Base-by-base conservation (phyloP, 345 rosid genomes). In the Arabis alpina region DNA sequence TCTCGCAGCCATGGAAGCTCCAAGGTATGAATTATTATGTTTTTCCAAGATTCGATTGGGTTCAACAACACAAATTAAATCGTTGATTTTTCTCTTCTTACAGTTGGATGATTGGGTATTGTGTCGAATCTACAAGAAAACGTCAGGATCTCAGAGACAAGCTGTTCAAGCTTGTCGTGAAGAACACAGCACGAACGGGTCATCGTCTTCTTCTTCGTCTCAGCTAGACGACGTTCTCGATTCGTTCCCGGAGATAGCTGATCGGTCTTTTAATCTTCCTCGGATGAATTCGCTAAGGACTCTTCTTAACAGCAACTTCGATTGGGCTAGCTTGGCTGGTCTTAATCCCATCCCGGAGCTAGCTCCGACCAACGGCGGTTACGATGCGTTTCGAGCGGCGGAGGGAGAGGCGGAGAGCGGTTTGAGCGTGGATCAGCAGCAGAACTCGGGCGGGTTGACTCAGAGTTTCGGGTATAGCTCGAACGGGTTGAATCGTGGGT, bases 81-180 rank as follows among this genome's bases (percentile, higher is more conserved):
- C 10, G 44, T 3, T 34, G 45, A 52, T 9, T 9, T 48, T 49
- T 41, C 0, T 14, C 34, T 34, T 15, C 27, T 54, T 27, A 36
- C 85, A 91, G 99, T 61, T 94, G 73, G 99, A 91, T 64, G 99
- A 94, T 2, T 94, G 99, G 99, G 99, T 94, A 0, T 61, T 94
- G 6, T 94, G 99, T 15, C 90, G 99, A 50, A 94, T 94, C 8
- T 94, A 91, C 77, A 83, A 88, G 83, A 94, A 94, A 80, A 78
- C 79, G 16, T 83, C 95, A 0, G 75, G 95, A 69, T 54, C 83
- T 12, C 88, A 86, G 39, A 89, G 83, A 43, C 72, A 70, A 66
- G 32, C 51, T 19, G 32, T 69, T 41, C 83, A 16, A 61, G 76
- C 36, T 64, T 76, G 67, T 48, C 85, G 6, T 81, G 88, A 80